Conservation (phyloP, 2,329 filamentous ascomycete species). For the Falciphora oryzae region DNA sequence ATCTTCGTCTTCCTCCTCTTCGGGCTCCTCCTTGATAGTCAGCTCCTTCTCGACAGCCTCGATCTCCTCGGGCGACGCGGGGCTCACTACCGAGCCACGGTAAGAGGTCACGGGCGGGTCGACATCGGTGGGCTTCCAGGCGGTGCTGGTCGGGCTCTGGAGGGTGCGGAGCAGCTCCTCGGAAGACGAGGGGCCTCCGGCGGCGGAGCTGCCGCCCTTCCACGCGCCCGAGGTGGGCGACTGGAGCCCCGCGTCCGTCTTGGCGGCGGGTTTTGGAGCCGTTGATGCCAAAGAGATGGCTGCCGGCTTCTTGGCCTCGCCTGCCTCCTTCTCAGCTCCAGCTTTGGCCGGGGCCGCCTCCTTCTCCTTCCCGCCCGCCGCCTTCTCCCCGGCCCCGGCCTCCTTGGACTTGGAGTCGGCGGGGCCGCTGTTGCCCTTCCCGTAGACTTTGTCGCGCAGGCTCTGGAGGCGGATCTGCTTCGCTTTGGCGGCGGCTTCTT, state of each 20-base stretch:
- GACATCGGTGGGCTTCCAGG: constrained; percentile 34
- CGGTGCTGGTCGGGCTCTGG: constrained; percentile 33
- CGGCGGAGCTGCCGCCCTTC: constrained; percentile 18
- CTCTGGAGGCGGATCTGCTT: constrained; percentile 52
- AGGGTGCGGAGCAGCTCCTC: constrained; percentile 26
- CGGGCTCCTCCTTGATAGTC: constrained; percentile 34
- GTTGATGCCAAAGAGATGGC: constrained; percentile 11
- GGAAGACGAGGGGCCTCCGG: constrained; percentile 13
- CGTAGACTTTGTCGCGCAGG: constrained; percentile 49
- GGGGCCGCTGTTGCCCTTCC: constrained; percentile 28
- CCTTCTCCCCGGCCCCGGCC: constrained; percentile 13
- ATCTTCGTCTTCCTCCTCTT: constrained; percentile 28
- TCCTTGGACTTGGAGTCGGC: constrained; percentile 11
- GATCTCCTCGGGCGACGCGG: constrained; percentile 32
- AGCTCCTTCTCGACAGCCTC: constrained; percentile 33
- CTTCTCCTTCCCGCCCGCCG: constrained; percentile 13
- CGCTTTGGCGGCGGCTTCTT: constrained; percentile 61
- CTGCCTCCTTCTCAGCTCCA: constrained; percentile 14
- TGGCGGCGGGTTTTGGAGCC: not conserved
- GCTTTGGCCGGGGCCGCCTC: constrained; percentile 9
- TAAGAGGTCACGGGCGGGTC: constrained; percentile 25
- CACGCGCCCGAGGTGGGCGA: constrained; percentile 40
- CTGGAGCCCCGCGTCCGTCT: constrained; percentile 31
- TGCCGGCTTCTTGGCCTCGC: constrained; percentile 12
- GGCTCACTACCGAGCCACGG: constrained; percentile 27